Evolutionary conservation across 805 yeast species (phyloP).

Genomic region (Ogataea saltuana): DNA sequence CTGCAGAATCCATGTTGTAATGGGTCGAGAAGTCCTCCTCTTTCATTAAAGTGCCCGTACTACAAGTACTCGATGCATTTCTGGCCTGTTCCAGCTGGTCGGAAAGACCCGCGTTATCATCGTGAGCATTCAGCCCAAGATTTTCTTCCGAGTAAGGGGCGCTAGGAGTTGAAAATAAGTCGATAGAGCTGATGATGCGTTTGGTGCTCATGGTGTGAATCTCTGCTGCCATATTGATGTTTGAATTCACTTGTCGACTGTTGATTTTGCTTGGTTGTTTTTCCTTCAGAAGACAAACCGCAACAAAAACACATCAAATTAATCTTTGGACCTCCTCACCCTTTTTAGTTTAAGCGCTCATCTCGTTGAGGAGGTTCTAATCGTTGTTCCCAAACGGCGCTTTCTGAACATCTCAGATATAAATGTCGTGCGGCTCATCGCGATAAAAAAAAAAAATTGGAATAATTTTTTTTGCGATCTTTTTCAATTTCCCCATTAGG

Average conservation of each 20-base stretch:
- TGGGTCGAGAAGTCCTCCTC: slow-evolving; percentile 24
- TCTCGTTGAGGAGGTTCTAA: not conserved
- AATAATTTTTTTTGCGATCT: not conserved
- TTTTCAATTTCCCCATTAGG: slow-evolving; percentile 11
- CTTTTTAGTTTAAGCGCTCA: slow-evolving; percentile 7
- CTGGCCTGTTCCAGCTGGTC: slow-evolving; percentile 11
- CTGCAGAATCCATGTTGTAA: slow-evolving; percentile 33
- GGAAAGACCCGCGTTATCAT: slow-evolving; percentile 10
- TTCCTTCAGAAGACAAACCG: not conserved
- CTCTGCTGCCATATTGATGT: slow-evolving; percentile 15
- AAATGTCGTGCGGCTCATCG: slow-evolving; percentile 11
- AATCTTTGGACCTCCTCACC: not conserved
- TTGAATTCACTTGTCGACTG: too few species aligned
- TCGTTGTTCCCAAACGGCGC: slow-evolving; percentile 6
- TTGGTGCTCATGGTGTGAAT: slow-evolving; percentile 14
- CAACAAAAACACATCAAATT: not conserved
- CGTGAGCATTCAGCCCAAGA: slow-evolving; percentile 13
- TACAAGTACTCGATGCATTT: slow-evolving; percentile 17
- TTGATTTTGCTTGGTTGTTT: not conserved
- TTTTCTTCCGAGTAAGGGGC: slow-evolving; percentile 19
- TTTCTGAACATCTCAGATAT: not conserved
- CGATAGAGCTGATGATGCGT: slow-evolving; percentile 24
- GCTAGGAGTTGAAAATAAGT: slow-evolving; percentile 22
- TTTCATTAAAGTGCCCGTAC: slow-evolving; percentile 17
- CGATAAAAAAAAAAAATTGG: too few species aligned